Evolutionary conservation across 2,329 filamentous ascomycete genomes (phyloP), one percentile per base, ranked within the genome.

Genomic region (Verticillium klebahnii): DNA sequence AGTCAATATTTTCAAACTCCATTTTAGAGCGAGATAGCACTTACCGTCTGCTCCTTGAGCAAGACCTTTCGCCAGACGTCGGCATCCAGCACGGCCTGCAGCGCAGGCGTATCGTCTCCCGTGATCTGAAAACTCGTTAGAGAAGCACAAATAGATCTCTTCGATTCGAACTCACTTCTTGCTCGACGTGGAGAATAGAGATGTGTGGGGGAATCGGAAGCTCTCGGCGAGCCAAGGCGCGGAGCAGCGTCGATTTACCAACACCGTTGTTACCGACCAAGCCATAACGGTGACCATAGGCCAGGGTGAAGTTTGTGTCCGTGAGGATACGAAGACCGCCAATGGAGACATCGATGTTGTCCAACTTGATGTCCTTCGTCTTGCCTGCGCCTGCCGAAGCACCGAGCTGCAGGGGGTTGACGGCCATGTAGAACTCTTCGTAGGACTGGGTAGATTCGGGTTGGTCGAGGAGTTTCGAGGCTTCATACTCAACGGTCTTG

Each of bases 261-360:
- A 99, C 94, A 92, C 95, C 95, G 85, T 99, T 99, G 83, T 98
- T 91, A 84, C 95, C 95, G 68, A 99, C 95, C 67, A 99, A 82
- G 87, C 95, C 95, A 77, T 99, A 99, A 67, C 95, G 89, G 73
- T 93, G 89, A 60, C 94, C 93, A 75, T 96, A 97, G 0, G 95
- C 89, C 66, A 99, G 82, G 1, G 93, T 97, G 63, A 99, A 80
- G 60, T 87, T 92, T 57, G 94, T 97, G 74, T 99, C 94, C 55
- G 90, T 91, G 68, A 98, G 80, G 67, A 99, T 99, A 63, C 95
- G 89, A 71, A 87, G 84, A 61, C 94, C 94, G 65, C 91, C 88
- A 71, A 99, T 97, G 54, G 92, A 90, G 60, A 99, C 91, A 76
- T 99, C 95, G 72, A 97, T 92, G 69, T 91, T 93, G 77, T 99